Evolutionary conservation across 2,329 filamentous ascomycete species (phyloP), one percentile per base, ranked within the genome.

Genomic region (Aspergillus piperis): DNA sequence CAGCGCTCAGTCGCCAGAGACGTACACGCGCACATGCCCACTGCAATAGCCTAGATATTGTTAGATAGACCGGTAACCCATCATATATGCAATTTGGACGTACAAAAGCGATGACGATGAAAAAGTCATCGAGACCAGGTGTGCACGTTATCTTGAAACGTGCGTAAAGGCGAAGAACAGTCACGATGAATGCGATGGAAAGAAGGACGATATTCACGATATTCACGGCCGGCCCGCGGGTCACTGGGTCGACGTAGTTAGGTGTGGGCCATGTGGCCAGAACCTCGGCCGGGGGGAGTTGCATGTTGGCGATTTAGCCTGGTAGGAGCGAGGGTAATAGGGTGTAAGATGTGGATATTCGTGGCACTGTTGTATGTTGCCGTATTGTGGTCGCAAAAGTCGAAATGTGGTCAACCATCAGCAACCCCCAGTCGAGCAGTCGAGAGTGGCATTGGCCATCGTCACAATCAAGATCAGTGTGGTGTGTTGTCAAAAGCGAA

Each of bases 231-330:
- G 78, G 75, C 11, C 80, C 80, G 62, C 80, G 75, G 27, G 75
- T 78, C 13, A 70, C 71, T 5, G 82, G 82, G 63, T 83, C 68
- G 53, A 76, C 62, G 64, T 80, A 79, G 63, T 84, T 83, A 7
- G 82, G 78, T 36, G 55, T 66, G 5, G 82, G 82, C 81, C 81
- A 83, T 64, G 71, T 69, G 17, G 68, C 64, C 49, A 78, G 57
- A 19, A 82, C 76, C 19, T 75, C 69, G n/a, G 69, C 38, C n/a
- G 81, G 77, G 27, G 80, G 77, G 23, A 77, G 63, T 50, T 70
- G 68, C 76, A 78, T 78, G 58, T 38, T 71, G 60, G 54, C 54
- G 56, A 50, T 62, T 25, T 48, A 50, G 23, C 11, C 47, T 13
- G 23, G 42, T 51, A 23, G 23, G 47, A 30, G 38, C 47, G n/a